Conservation (phyloP, 805 yeast species). For the Hanseniaspora jakobsenii region DNA sequence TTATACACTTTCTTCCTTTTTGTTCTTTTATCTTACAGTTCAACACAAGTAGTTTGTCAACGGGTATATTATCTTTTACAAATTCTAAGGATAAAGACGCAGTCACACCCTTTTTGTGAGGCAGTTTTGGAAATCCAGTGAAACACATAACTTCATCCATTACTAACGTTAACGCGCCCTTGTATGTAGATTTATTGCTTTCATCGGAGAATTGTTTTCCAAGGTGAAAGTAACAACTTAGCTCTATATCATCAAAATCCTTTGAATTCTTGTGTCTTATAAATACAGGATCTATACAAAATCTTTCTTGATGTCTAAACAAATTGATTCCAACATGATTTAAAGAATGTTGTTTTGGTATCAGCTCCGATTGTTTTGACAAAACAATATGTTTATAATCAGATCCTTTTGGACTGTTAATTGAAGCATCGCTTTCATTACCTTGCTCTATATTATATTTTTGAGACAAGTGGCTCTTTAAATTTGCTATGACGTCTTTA, state of each 20-base stretch:
- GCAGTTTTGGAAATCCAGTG: constrained; percentile 74
- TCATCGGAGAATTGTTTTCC: constrained; percentile 51
- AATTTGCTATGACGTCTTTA: not conserved
- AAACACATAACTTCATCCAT: constrained; percentile 76
- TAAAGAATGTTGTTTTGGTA: constrained; percentile 35
- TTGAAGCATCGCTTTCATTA: too few species aligned
- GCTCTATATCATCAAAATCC: constrained; percentile 38
- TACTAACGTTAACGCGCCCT: constrained; percentile 66
- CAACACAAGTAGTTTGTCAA: constrained; percentile 53
- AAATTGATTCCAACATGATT: constrained; percentile 65
- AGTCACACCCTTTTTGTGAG: constrained; percentile 78
- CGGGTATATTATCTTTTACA: constrained; percentile 31
- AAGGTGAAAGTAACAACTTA: constrained; percentile 56
- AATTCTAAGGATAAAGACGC: constrained; percentile 62
- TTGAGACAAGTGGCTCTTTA: not conserved
- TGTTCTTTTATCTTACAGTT: constrained; percentile 51
- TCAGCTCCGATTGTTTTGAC: constrained; percentile 9
- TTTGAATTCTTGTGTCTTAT: constrained; percentile 28
- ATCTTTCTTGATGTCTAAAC: constrained; percentile 51
- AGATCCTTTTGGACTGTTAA: too few species aligned
- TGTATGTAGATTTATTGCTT: constrained; percentile 62
- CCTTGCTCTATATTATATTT: not conserved
- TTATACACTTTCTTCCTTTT: constrained; percentile 73
- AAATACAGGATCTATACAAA: constrained; percentile 57
- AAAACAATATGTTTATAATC: not conserved